Base-by-base conservation (phyloP, 306 rosid species). In the Argentina anserina region DNA sequence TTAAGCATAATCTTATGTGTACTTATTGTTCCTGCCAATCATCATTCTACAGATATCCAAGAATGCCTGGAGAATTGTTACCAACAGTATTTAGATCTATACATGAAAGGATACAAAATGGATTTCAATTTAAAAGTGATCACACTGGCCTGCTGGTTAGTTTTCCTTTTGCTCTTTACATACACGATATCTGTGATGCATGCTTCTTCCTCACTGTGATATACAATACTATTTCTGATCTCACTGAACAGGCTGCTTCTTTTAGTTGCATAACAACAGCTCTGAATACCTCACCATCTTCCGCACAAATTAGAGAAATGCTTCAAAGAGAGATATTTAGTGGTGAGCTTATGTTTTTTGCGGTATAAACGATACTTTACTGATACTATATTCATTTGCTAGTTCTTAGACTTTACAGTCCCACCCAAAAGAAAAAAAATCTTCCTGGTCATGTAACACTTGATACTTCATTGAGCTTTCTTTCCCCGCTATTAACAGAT, bases 61-160 rank as follows among this genome's bases (percentile, higher is more conserved):
- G 97, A 87, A 94, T 94, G 97, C 94, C 98, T 8, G 75, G 83
- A 75, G 89, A 88, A 74, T 84, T 94, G 80, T 81, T 94, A 87
- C 90, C 90, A 37, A 82, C 77, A 58, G 89, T 89, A 52, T 76
- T 94, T 74, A 85, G 79, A 75, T 86, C 87, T 76, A 78, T 94
- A 26, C 88, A 73, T 67, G 83, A 85, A 75, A 88, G 89, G 90
- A 80, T 94, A 56, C 80, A 74, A 69, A 87, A 75, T 70, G 98
- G 96, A 40, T 91, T 91, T 85, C 74, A 79, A 58, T 86, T 75
- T 72, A 87, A 75, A 87, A 84, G 70, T 86, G 92, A 89, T 69
- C 96, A 84, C 76, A 88, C 82, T 76, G 84, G 78, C 80, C 84
- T 89, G 67, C 86, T 91, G 97, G 98, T 93, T 82, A 83, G 92